Conservation (phyloP, 345 rosid genomes). For the Boechera stricta region DNA sequence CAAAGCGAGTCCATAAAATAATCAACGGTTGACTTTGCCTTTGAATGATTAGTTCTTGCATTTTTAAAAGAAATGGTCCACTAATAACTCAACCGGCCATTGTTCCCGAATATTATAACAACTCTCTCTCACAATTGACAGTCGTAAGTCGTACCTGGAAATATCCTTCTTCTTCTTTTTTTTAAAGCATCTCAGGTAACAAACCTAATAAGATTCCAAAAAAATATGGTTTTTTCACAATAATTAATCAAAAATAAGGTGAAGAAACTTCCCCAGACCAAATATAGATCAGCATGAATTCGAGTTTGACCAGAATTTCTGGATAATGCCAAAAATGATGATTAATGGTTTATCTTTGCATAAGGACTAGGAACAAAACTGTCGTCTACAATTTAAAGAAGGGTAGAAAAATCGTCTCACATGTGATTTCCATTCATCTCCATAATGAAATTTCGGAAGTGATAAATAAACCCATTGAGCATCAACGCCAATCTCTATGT, state of each 20-base stretch:
- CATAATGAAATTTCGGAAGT: not conserved
- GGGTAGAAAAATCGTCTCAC: not conserved
- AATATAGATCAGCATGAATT: not conserved
- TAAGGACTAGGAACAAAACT: not conserved
- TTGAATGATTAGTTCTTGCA: not conserved
- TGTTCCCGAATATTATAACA: conserved; percentile 34
- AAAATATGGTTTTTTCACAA: not conserved
- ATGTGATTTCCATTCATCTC: not conserved
- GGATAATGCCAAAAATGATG: not conserved
- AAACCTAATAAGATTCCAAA: conserved; percentile 12
- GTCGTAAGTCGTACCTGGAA: not conserved
- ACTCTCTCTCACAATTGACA: conserved; percentile 4
- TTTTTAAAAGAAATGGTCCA: conserved; percentile 1
- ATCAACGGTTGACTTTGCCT: conserved; percentile 13
- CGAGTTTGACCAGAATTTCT: not conserved
- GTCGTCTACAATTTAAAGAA: not conserved
- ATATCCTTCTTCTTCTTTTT: not conserved
- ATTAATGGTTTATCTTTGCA: not conserved
- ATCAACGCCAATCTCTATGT: not conserved
- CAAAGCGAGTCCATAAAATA: not conserved
- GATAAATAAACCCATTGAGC: not conserved
- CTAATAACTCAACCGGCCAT: conserved; percentile 30
- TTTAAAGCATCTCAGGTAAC: conserved; percentile 10
- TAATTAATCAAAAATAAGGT: not conserved
- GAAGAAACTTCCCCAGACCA: conserved; percentile 6